Evolutionary conservation across 1,139 yeast species (phyloP), one percentile per base, ranked within the genome.

Genomic region (Hemisphaericaspora subhashii): DNA sequence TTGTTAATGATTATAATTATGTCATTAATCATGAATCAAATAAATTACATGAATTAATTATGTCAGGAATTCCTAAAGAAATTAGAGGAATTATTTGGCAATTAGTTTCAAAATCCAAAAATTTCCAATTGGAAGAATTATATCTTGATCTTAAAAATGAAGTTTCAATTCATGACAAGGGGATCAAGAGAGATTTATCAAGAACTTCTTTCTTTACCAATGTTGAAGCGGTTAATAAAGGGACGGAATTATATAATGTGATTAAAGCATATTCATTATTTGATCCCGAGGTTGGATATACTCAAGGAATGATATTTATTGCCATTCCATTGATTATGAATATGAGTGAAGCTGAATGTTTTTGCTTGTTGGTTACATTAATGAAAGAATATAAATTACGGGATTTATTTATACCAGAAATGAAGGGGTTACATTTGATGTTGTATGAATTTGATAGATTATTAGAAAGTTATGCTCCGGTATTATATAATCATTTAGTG

Each of bases 271-370:
- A 90, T 62, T 81, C 94, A 15, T 65, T 88, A 37, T 85, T 81
- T 58, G 98, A 92, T 56, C 83, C 87, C 1, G 97, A 89, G 41
- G 96, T 92, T 28, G 98, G 98, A 0, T 92, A 92, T 57, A 92
- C 97, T 1, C 98, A 92, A 60, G 98, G 98, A 5, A 88, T 92
- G 96, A 95, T 94, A 2, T 90, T 92, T 54, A 78, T 92, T 33
- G 78, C 88, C 0, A 89, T 88, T 7, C 98, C 98, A 0, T 64
- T 92, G 39, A 70, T 89, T 38, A 74, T 90, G 68, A 87, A 86
- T 52, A 77, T 88, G 80, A 77, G 73, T 29, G 96, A 90, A 51
- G 72, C 83, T 23, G 98, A 92, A 57, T 83, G 96, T 6, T 90
- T 92, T 62, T 81, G 94, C 44, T 60, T 90, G 49, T 68, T 92